phyloP scores from a whole-genome alignment of 2,329 filamentous ascomycete species.

The Colletotrichum sansevieriae region DNA sequence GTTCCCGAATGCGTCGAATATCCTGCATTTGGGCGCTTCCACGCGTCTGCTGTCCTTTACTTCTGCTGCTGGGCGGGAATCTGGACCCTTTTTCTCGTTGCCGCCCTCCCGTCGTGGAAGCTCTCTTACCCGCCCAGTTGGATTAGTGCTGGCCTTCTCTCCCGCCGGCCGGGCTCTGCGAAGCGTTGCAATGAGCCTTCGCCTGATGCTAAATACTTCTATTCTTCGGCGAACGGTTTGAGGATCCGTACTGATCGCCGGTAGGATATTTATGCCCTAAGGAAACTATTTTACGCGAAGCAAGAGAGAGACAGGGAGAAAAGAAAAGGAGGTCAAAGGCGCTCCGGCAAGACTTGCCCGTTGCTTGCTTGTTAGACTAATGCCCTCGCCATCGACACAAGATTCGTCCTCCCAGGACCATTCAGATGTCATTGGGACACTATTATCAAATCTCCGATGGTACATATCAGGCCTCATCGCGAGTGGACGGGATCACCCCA shows the following conservation, averaged over 20 bases:
- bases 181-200: neutral
- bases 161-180: neutral
- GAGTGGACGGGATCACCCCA: neutral
- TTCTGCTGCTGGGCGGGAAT: constrained; percentile 3
- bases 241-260: neutral
- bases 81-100: neutral
- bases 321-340: too few species aligned
- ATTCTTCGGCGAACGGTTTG: neutral
- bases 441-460: constrained; percentile 9
- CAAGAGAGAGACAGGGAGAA: neutral
- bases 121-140: neutral
- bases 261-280: neutral
- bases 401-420: constrained; percentile 7
- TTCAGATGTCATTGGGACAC: neutral
- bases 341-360: neutral
- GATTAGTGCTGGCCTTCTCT: neutral
- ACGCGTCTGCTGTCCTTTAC: constrained; percentile 11
- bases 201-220: neutral
- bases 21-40: neutral
- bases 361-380: neutral
- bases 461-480: neutral
- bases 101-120: neutral
- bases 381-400: neutral
- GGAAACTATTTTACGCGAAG: neutral
- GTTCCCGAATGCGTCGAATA: constrained; percentile 20